Evolutionary conservation across 2,329 filamentous ascomycete species (phyloP).

Genomic region (Clathrospora elynae): DNA sequence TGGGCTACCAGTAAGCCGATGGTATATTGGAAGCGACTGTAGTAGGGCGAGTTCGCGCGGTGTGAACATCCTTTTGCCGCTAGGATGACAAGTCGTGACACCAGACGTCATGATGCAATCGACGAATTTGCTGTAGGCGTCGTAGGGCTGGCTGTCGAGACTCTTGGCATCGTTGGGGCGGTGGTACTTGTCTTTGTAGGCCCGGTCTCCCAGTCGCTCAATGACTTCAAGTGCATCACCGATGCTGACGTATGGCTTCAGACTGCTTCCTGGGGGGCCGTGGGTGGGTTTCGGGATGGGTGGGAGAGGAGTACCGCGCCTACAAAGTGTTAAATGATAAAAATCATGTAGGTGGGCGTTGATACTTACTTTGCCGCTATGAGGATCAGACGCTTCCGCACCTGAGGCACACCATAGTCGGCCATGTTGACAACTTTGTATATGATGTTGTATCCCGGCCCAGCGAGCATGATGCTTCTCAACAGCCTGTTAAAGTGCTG

Average conservation of each 20-base stretch:
- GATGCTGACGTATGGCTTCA: constrained; percentile 29
- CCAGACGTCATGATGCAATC: constrained; percentile 25
- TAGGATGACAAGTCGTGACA: constrained; percentile 23
- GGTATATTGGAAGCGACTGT: constrained; percentile 25
- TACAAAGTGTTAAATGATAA: constrained; percentile 17
- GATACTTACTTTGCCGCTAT: constrained; percentile 31
- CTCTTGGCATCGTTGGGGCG: constrained; percentile 3
- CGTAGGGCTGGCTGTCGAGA: neutral
- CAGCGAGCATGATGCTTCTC: constrained; percentile 19
- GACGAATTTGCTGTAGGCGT: neutral
- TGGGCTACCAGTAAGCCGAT: constrained; percentile 17
- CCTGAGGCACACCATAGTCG: constrained; percentile 31
- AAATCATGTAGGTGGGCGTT: neutral
- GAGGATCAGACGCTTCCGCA: constrained; percentile 34
- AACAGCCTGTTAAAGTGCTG: constrained; percentile 18
- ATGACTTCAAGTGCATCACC: constrained; percentile 27
- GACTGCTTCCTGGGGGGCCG: constrained; percentile 25
- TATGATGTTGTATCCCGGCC: constrained; percentile 35
- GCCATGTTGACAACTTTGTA: constrained; percentile 29
- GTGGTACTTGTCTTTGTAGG: constrained; percentile 23
- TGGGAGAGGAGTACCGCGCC: constrained; percentile 32
- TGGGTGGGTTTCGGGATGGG: constrained; percentile 37
- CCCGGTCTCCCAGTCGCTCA: neutral
- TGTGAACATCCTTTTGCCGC: constrained; percentile 22
- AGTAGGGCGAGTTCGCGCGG: constrained; percentile 23